These are phyloP conservation scores for Ogataea pignaliae DNA, from an alignment of 805 yeast genomes.

Conservation along the genomic window DNA sequence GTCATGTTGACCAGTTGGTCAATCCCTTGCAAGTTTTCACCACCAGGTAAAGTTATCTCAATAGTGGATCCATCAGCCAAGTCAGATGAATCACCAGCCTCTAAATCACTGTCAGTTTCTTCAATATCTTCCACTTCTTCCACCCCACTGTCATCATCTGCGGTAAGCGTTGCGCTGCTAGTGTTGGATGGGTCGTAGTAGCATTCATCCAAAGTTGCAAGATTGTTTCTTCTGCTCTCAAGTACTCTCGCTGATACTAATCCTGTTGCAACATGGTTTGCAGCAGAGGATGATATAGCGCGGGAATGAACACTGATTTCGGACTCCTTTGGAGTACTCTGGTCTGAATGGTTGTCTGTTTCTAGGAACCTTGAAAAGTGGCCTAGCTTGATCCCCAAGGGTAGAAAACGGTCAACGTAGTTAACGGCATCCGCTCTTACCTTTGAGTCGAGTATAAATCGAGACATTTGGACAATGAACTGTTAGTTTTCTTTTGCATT, in stretches of 20 bases:
- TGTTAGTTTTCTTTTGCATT: too few relatives aligned
- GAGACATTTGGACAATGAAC: too few relatives aligned
- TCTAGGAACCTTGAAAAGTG: neutral
- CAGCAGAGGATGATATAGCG: neutral
- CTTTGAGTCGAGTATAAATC: too few relatives aligned
- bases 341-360: neutral
- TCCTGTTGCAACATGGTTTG: neutral
- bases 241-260: slow-evolving; percentile 4
- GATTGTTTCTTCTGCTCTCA: slow-evolving; percentile 5
- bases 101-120: neutral
- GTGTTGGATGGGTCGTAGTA: neutral
- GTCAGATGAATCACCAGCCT: neutral
- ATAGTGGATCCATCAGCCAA: slow-evolving; percentile 1
- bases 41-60: slow-evolving; percentile 4
- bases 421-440: neutral
- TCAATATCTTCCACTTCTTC: neutral
- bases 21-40: neutral
- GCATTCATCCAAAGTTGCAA: slow-evolving; percentile 1
- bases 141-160: neutral
- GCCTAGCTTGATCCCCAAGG: neutral
- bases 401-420: neutral
- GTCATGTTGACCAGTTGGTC: slow-evolving; percentile 5
- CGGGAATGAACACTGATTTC: neutral
- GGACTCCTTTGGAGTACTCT: neutral
- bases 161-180: neutral